Evolutionary conservation across 116 monocot genomes (phyloP), one percentile per base, ranked within the genome.

Genomic region (Papilionanthe hybrid): DNA sequence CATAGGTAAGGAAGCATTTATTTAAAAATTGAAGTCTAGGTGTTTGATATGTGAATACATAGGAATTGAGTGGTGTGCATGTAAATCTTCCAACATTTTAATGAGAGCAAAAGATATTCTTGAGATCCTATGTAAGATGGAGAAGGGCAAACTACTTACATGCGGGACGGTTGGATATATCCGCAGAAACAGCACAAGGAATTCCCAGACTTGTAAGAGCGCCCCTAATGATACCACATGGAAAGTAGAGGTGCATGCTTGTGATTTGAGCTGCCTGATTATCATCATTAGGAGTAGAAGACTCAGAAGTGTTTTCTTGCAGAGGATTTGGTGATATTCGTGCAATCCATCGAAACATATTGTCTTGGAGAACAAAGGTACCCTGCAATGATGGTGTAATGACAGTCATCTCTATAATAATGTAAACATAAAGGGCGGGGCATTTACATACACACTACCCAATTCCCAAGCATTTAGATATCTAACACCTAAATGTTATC

Each of bases 291-390:
- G 84, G 22, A 15, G 73, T 44, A 22, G 86, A 55, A 78, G 84
- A 78, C n/a, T 91, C 86, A 58, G 91, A 86, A 9, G 42, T 67
- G 75, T 47, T 88, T 77, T 93, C 93, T 10, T 72, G 25, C 28
- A 87, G 79, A 19, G 91, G 80, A 83, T 90, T 87, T 15, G 88
- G 55, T 23, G 99, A 95, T 78, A 93, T 78, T 30, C 87, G 90
- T 9, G 93, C 86, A 45, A 99, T 93, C 99, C 99, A 99, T 2
- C 91, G 89, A 77, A 99, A 99, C 43, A 55, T 85, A 75, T 95
- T 99, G 78, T 99, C 99, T 93, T 99, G 99, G 79, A 99, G 85
- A 72, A 99, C 99, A 81, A 95, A 99, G 7, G 99, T 99, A 53
- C 99, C 98, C 99, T 99, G 81, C 75, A 87, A 76, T 18, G 80